Base-by-base conservation (phyloP, 495 filamentous ascomycete species). In the Neurospora terricola region DNA sequence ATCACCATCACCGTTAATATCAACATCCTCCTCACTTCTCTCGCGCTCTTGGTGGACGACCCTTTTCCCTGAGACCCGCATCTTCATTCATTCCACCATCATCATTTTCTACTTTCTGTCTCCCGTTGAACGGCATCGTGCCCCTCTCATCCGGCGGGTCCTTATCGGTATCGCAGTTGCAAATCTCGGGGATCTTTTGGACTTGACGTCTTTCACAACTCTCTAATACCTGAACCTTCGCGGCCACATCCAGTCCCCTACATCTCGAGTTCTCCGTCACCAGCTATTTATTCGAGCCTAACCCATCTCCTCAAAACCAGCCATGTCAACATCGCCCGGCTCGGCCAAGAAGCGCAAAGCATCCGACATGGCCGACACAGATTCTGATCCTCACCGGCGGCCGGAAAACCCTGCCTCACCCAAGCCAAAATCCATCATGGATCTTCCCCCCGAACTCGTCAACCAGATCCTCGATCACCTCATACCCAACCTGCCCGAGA, bases 371-470 rank as follows among this genome's bases (percentile, higher is more conserved):
- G 54, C 23, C 54, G 54, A 66, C 27, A 34, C 23, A 9, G 54
- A 34, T 5, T 66, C 54, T 18, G 27, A 66, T 18, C 6, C 14
- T 34, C 27, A 36, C 27, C 54, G 54, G 54, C 54, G 54, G 14
- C 54, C 23, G 27, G 54, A 66, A 9, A 66, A 2, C 27, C 27
- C 54, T 66, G 14, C 54, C 54, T 66, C 27, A 9, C 54, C 30
- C 27, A 34, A 66, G 27, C 12, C 54, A 18, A 18, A 8, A 66
- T 36, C 54, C 27, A 59, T 66, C 54, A 66, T 66, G 54, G 27
- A 66, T 2, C 68, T 81, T 10, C 80, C 80, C 5, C 37, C 75
- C 23, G 80, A 81, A 69, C 69, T 81, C 21, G 36, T 80, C 30
- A 38, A 36, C 5, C 14, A 71, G 16, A 77, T 80, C 66, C 69